Evolutionary conservation across 1,139 yeast species (phyloP).

Genomic region (Nakaseomyces delphensis): DNA sequence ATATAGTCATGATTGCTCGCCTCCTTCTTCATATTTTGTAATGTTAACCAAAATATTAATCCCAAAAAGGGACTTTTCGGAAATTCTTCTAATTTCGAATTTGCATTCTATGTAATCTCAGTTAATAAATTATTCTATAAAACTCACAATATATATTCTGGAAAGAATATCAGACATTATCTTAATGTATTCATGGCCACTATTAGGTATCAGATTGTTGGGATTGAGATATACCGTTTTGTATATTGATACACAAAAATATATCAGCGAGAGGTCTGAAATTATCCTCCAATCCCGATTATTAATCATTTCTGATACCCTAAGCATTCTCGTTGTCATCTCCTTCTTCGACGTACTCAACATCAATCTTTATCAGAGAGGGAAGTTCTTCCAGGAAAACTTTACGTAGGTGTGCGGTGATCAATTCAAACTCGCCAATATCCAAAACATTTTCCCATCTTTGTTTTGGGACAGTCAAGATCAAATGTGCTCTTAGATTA

Average conservation of each 20-base stretch:
- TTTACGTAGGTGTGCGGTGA: conserved; percentile 33
- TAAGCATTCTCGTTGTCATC: conserved; percentile 15
- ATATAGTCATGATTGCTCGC: background rate
- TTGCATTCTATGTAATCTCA: background rate
- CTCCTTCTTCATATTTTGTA: background rate
- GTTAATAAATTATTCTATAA: no score
- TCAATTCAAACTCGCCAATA: conserved; percentile 39
- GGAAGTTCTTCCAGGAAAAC: conserved; percentile 23
- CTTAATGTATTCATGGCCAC: no score
- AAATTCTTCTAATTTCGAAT: background rate
- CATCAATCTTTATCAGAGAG: conserved; percentile 29
- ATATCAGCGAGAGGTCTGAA: no score
- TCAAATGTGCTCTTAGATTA: conserved; percentile 39
- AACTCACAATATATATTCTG: no score
- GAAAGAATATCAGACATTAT: no score
- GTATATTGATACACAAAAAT: no score
- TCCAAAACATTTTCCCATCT: conserved; percentile 38
- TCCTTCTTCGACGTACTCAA: conserved; percentile 32
- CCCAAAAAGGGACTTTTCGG: background rate
- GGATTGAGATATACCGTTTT: no score
- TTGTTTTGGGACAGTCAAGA: conserved; percentile 37
- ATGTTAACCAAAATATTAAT: background rate
- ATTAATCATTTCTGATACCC: background rate
- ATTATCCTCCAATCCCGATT: no score
- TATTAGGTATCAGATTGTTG: no score